Evolutionary conservation across 1,284 basidiomycete genomes (phyloP), one percentile per base, ranked within the genome.

Genomic region (Irpex rosettiformis): DNA sequence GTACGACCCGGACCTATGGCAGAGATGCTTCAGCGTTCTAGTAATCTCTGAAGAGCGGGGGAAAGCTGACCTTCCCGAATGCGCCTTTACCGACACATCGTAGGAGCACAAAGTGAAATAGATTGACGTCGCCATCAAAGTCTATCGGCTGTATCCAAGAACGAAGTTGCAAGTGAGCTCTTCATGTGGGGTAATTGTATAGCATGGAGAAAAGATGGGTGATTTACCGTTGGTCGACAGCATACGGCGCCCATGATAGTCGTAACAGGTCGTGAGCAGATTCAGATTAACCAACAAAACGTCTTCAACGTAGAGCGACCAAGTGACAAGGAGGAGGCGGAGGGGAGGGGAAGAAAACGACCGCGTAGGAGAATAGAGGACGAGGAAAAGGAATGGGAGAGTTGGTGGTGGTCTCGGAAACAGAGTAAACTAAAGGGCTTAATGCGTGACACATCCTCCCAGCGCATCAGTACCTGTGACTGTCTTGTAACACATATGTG

Each of bases 51-150:
- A n/a, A n/a, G n/a, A n/a, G n/a, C n/a, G n/a, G 30, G 55, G 53
- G 57, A 60, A 48, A 29, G 49, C 75, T 55, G 52, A 93, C 96
- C 86, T 99, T 98, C 69, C 96, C 96, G 72, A 99, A 98, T 0
- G 96, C 96, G 56, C 96, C 96, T 73, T 98, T 98, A 52, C 96
- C 96, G 18, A 99, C 96, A 66, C 93, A 93, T 69, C 95, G 83
- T 28, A 98, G 76, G 47, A 99, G 87, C 65, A 94, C 86, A 72
- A 99, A 99, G 73, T 99, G 96, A 73, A 97, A 99, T 57, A 99
- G 87, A 71, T 94, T 97, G 69, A 96, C 91, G 64, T 98, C 95
- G 56, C 93, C 95, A 65, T 98, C 95, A 73, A 98, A 99, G 81
- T 99, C 96, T 76, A 98, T 92, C 61, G 94, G 93, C 94, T 97